phyloP scores from a whole-genome alignment of 345 rosid species.

The Passiflora organensis region DNA sequence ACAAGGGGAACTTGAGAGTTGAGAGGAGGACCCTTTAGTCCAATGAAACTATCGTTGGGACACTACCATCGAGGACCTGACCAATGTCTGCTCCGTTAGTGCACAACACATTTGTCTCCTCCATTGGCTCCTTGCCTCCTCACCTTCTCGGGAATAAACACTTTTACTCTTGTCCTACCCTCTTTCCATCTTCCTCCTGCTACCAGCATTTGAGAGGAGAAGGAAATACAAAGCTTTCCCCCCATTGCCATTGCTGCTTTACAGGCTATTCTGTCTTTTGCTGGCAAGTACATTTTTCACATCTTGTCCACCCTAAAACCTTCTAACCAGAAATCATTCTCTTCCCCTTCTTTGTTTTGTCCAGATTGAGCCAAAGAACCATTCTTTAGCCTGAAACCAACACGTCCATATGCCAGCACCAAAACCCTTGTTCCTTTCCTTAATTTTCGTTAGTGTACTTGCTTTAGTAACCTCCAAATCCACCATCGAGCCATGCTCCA shows the following conservation, averaged over 20 bases:
- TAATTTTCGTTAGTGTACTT: constrained; percentile 35
- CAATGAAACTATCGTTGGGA: not conserved
- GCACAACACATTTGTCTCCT: constrained; percentile 27
- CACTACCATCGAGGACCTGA: constrained; percentile 37
- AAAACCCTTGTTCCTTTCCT: constrained; percentile 16
- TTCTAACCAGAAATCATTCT: no score
- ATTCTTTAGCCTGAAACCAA: not conserved
- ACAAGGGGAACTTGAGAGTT: no score
- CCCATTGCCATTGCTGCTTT: no score
- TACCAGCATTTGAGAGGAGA: no score
- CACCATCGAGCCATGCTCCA: constrained; percentile 92
- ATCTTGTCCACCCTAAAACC: no score
- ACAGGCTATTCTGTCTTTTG: no score
- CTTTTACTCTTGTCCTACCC: not conserved
- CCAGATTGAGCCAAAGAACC: no score
- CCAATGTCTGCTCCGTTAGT: constrained; percentile 26
- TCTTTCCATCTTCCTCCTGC: not conserved
- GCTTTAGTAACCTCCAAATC: constrained; percentile 51
- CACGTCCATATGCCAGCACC: constrained; percentile 37
- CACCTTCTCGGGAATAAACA: no score
- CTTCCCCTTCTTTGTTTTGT: not conserved
- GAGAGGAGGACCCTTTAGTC: constrained; percentile 30
- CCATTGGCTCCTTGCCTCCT: no score
- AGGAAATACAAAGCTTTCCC: no score
- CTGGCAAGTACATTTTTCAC: no score